These are phyloP conservation scores for Silene uniflora DNA, from an alignment of 148 eudicot species.

Conservation along the genomic window DNA sequence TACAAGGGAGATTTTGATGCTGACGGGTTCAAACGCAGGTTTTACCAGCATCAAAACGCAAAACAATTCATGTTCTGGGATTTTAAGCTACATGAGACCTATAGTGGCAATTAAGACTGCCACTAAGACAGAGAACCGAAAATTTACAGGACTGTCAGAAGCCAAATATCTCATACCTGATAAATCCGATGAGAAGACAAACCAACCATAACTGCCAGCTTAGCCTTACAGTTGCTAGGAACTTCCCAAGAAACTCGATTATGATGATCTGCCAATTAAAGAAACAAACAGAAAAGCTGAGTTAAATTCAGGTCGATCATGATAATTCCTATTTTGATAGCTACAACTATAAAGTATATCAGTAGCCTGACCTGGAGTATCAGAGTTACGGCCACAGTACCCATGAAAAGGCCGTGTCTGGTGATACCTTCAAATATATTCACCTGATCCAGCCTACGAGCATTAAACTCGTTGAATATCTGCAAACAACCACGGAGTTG, in stretches of 20 bases:
- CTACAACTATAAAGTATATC: neutral
- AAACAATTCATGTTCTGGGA: neutral
- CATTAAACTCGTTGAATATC: constrained; percentile 90
- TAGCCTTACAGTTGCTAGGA: constrained; percentile 68
- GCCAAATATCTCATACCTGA: constrained; percentile 44
- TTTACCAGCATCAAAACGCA: neutral
- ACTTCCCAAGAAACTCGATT: constrained; percentile 82
- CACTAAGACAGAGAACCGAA: neutral
- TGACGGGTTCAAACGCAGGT: neutral
- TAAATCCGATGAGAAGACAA: constrained; percentile 53
- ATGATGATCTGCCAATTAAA: constrained; percentile 52
- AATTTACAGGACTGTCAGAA: neutral
- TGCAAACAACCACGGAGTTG: constrained; percentile 21
- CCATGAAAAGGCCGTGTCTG: constrained; percentile 65
- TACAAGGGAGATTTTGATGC: no score
- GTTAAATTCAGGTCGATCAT: neutral
- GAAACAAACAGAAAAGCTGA: neutral
- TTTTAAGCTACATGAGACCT: neutral
- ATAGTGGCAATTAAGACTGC: neutral
- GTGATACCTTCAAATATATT: constrained; percentile 79
- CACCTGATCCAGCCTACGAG: constrained; percentile 82
- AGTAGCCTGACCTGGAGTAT: constrained; percentile 60
- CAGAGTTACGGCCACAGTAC: constrained; percentile 58
- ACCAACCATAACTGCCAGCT: constrained; percentile 85
- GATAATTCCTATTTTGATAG: neutral